Evolutionary conservation across 1,284 basidiomycete species (phyloP).

Genomic region (Cystobasidiaceae sp.): DNA sequence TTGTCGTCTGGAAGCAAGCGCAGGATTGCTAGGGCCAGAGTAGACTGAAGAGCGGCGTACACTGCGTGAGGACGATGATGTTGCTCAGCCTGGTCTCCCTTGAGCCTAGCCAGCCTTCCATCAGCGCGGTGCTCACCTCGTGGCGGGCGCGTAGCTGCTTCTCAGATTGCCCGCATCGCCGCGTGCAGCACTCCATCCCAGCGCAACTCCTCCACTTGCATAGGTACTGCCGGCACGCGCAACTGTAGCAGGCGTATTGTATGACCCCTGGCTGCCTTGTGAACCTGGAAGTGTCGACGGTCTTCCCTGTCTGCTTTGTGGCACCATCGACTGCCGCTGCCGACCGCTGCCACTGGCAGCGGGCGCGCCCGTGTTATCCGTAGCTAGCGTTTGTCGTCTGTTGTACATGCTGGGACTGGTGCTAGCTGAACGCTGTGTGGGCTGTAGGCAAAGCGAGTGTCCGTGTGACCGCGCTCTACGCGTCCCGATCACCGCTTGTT

Average conservation of each 20-base stretch:
- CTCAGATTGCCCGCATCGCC: slow-evolving; percentile 30
- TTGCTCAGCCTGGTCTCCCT: background rate
- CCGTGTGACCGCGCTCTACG: no score
- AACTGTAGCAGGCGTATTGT: slow-evolving; percentile 30
- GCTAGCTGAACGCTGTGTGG: no score
- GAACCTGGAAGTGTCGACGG: background rate
- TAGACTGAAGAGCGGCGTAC: slow-evolving; percentile 23
- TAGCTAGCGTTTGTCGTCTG: slow-evolving; percentile 27
- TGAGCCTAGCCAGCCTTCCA: background rate
- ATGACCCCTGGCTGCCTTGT: background rate
- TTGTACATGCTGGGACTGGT: background rate
- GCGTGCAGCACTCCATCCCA: slow-evolving; percentile 26
- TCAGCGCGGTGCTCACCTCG: slow-evolving; percentile 9
- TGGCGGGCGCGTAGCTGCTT: slow-evolving; percentile 28
- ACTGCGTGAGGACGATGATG: background rate
- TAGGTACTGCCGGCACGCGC: slow-evolving; percentile 23
- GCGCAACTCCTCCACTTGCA: slow-evolving; percentile 13
- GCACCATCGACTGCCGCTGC: slow-evolving; percentile 22
- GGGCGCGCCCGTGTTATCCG: slow-evolving; percentile 12
- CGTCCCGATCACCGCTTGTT: no score
- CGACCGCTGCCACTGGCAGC: slow-evolving; percentile 1
- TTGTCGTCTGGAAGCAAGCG: slow-evolving; percentile 3
- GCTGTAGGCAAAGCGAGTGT: no score
- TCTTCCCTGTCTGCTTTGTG: slow-evolving; percentile 3
- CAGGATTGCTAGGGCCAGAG: background rate